These are phyloP conservation scores for Pseudotulostoma volvatum DNA, from an alignment of 495 filamentous ascomycete genomes.

Conservation along the genomic window DNA sequence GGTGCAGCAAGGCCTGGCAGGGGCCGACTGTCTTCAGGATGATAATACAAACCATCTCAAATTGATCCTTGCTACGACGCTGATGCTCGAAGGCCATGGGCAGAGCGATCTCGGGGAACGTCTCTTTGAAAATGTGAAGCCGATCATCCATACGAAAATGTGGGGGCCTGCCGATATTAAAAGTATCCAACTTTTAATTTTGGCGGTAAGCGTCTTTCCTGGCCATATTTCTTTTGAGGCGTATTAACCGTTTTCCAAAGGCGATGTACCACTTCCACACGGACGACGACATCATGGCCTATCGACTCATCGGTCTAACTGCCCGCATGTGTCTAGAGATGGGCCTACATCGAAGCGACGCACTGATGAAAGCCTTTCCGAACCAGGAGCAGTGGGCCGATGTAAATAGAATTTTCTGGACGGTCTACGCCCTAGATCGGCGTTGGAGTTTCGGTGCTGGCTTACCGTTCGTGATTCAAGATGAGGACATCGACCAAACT, in stretches of 20 bases:
- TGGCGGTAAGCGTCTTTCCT: slow-evolving; percentile 37
- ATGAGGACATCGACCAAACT: slow-evolving; percentile 66
- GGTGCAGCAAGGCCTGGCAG: slow-evolving; percentile 34
- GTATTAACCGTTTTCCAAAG: slow-evolving; percentile 16
- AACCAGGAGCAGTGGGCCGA: slow-evolving; percentile 42
- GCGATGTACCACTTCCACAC: slow-evolving; percentile 74
- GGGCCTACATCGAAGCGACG: slow-evolving; percentile 61
- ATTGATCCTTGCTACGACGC: slow-evolving; percentile 57
- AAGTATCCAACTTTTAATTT: slow-evolving; percentile 52
- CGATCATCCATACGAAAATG: slow-evolving; percentile 49
- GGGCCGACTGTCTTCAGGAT: slow-evolving; percentile 50
- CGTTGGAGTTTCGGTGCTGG: slow-evolving; percentile 73
- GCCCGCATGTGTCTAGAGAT: slow-evolving; percentile 64
- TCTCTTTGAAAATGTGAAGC: slow-evolving; percentile 54
- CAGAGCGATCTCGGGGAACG: slow-evolving; percentile 54
- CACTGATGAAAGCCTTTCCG: slow-evolving; percentile 45
- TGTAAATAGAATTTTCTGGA: slow-evolving; percentile 60
- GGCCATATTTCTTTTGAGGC: not conserved
- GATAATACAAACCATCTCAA: slow-evolving; percentile 56
- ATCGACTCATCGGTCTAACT: slow-evolving; percentile 62
- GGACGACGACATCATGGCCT: slow-evolving; percentile 65
- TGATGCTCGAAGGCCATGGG: slow-evolving; percentile 58
- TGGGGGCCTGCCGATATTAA: slow-evolving; percentile 50
- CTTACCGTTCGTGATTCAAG: slow-evolving; percentile 64
- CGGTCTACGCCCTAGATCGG: slow-evolving; percentile 61